phyloP scores from a whole-genome alignment of 2,329 filamentous ascomycete genomes.

The Dactylellina drechsleri region DNA sequence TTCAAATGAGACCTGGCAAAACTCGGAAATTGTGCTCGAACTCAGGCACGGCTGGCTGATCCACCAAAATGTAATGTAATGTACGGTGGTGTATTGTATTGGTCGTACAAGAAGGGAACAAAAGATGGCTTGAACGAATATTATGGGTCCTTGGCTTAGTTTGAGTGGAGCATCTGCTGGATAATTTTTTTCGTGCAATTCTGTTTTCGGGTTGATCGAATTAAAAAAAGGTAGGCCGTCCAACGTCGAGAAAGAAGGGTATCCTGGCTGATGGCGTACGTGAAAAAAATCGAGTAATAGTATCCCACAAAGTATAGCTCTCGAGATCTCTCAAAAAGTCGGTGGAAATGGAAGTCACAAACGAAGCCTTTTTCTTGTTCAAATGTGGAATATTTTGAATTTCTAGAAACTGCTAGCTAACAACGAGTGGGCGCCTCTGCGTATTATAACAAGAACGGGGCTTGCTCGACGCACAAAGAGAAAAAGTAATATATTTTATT shows the following conservation, averaged over 20 bases:
- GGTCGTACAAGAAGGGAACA: not conserved
- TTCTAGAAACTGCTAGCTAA: not conserved
- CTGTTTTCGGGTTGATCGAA: constrained; percentile 14
- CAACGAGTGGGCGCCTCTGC: constrained; percentile 36
- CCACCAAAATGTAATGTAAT: not conserved
- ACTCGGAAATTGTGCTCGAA: constrained; percentile 31
- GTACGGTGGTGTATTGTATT: no score
- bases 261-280: constrained; percentile 34
- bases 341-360: constrained; percentile 10
- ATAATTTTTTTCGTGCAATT: not conserved
- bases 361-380: not conserved
- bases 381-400: not conserved
- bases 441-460: constrained; percentile 39
- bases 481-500: constrained; percentile 14
- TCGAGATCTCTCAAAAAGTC: not conserved
- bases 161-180: constrained; percentile 28
- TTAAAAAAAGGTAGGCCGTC: constrained; percentile 5
- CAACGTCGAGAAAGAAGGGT: constrained; percentile 23
- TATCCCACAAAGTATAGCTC: no score
- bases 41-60: not conserved
- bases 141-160: constrained; percentile 9
- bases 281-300: constrained; percentile 1
- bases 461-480: constrained; percentile 27
- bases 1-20: constrained; percentile 14
- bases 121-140: constrained; percentile 10